Conservation (phyloP, 305 asterid species). For the Salvia sclarea region DNA sequence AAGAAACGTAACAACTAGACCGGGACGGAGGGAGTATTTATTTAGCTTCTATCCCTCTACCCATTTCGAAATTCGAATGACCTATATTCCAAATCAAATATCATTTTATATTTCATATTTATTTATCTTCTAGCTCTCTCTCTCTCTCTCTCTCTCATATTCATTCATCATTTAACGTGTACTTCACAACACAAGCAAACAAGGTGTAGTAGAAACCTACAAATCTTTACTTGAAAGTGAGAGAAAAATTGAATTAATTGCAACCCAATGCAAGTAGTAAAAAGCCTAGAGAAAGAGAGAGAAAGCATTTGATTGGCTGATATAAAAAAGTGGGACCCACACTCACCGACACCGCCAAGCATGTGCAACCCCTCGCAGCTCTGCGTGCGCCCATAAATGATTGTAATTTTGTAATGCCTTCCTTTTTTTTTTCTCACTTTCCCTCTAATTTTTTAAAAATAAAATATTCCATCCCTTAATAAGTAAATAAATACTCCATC, state of each 20-base stretch:
- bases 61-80: no score
- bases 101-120: no score
- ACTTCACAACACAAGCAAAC: neutral
- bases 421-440: neutral
- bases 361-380: constrained; percentile 35
- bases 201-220: neutral
- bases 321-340: constrained; percentile 4
- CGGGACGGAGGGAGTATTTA: no score
- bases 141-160: neutral
- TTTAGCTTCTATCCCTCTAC: neutral
- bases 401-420: constrained; percentile 10
- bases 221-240: constrained; percentile 14
- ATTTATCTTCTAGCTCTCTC: no score
- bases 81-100: no score
- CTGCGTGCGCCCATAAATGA: constrained; percentile 42
- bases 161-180: neutral
- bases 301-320: neutral
- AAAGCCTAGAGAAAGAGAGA: no score
- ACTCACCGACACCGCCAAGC: constrained; percentile 32
- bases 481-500: neutral
- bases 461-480: neutral
- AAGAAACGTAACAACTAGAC: no score
- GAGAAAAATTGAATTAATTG: no score
- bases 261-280: no score
- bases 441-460: no score